Conservation (phyloP, 148 eudicot genomes). For the Vaccinium vitisidaea region DNA sequence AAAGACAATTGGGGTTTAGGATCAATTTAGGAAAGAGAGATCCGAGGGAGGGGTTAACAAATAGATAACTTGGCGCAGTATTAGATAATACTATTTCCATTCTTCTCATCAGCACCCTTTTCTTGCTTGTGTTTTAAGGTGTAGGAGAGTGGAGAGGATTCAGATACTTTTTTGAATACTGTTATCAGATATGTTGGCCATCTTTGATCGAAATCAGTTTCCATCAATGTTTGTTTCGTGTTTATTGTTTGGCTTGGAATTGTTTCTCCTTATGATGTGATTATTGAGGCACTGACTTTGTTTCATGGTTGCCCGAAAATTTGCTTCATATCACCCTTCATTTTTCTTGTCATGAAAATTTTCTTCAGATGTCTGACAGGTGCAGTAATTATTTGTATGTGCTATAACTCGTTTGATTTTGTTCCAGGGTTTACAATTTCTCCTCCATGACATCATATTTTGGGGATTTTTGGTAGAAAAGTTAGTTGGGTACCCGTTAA, state of each 20-base stretch:
- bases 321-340: not conserved
- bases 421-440: conserved; percentile 25
- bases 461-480: conserved; percentile 20
- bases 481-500: conserved; percentile 1
- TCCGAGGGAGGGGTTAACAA: not conserved
- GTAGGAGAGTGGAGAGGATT: not conserved
- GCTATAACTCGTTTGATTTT: conserved; percentile 16
- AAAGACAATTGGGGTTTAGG: not conserved
- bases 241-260: not conserved
- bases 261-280: not conserved
- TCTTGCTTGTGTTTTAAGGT: not conserved
- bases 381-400: not conserved
- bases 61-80: not conserved
- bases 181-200: not conserved
- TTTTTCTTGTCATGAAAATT: not conserved
- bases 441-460: conserved; percentile 16
- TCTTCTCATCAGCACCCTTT: not conserved
- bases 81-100: not conserved
- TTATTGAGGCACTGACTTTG: not conserved
- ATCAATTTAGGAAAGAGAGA: not conserved
- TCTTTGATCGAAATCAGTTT: not conserved
- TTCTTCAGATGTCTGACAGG: conserved; percentile 8
- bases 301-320: not conserved
- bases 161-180: not conserved
- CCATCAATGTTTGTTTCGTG: not conserved